Evolutionary conservation across 768 basidiomycete species (phyloP).

Genomic region (Dentipellis sp.): DNA sequence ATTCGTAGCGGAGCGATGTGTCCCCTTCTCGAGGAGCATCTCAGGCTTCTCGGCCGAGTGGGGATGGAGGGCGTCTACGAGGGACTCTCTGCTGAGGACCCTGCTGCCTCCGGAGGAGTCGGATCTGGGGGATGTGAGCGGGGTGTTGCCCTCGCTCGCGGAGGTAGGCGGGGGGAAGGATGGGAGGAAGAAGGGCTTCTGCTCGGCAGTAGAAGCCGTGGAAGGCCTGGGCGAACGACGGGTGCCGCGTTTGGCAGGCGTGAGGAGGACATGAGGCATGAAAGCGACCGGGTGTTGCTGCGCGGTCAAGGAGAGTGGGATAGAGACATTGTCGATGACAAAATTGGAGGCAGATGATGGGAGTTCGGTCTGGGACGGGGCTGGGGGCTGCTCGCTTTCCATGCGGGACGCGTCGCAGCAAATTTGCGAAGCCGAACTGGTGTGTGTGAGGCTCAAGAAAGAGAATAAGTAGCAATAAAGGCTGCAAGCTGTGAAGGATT

Average conservation of each 20-base stretch:
- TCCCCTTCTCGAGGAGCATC: slow-evolving; percentile 3
- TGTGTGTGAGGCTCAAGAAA: neutral
- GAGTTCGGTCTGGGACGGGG: slow-evolving; percentile 4
- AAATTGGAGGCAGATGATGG: slow-evolving; percentile 4
- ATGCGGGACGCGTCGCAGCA: neutral
- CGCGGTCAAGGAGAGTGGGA: slow-evolving; percentile 15
- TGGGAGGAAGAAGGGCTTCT: slow-evolving; percentile 30
- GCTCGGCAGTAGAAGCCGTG: slow-evolving; percentile 37
- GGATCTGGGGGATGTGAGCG: slow-evolving; percentile 6
- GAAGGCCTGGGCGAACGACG: slow-evolving; percentile 28
- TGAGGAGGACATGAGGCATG: slow-evolving; percentile 23
- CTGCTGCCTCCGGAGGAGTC: neutral
- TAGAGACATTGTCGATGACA: slow-evolving; percentile 11
- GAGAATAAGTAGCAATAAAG: neutral
- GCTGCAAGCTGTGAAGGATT: neutral
- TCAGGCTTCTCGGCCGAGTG: slow-evolving; percentile 4
- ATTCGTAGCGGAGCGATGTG: slow-evolving; percentile 11
- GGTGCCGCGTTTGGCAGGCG: slow-evolving; percentile 17
- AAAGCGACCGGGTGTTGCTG: slow-evolving; percentile 19
- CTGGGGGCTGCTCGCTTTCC: slow-evolving; percentile 2
- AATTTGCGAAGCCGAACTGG: neutral
- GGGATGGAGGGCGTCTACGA: neutral
- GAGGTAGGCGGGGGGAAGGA: slow-evolving; percentile 18
- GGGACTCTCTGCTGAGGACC: slow-evolving; percentile 1
- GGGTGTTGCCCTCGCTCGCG: slow-evolving; percentile 9